phyloP scores from a whole-genome alignment of 2,329 filamentous ascomycete species.

The Hymenoscyphus occultus region DNA sequence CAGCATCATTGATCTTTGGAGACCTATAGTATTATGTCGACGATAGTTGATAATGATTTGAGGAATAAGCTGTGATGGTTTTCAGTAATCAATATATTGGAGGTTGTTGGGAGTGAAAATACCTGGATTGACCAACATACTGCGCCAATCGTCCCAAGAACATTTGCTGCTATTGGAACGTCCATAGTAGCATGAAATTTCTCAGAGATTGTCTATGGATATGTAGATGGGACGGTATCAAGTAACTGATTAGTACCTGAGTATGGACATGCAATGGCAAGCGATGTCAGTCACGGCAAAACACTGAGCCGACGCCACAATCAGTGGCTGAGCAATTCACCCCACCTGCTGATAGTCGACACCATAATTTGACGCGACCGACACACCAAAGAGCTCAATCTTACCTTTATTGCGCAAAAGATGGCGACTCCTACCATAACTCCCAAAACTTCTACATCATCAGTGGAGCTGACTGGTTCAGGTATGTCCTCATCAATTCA shows the following conservation, averaged over 20 bases:
- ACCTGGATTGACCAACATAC: constrained; percentile 67
- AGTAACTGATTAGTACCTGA: not conserved
- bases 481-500: constrained; percentile 19
- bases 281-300: too few relatives aligned
- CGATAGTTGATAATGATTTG: constrained; percentile 68
- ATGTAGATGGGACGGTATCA: not conserved
- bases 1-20: constrained; percentile 71
- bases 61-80: constrained; percentile 55
- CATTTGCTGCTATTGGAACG: constrained; percentile 53
- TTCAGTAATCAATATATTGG: not conserved
- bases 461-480: constrained; percentile 26
- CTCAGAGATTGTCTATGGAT: not conserved
- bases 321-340: too few relatives aligned
- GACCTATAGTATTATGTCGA: constrained; percentile 61
- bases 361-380: too few relatives aligned
- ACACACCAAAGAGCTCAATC: too few relatives aligned
- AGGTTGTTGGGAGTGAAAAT: constrained; percentile 15
- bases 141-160: constrained; percentile 58
- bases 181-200: constrained; percentile 44
- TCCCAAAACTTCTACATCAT: constrained; percentile 21
- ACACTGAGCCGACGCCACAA: too few relatives aligned
- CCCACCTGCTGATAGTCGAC: too few relatives aligned
- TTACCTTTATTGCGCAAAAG: not conserved
- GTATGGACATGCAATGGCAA: too few relatives aligned
- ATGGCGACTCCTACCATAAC: constrained; percentile 8